A percentile compares a stretch with the other conserved stretches of the same genome.
Conservation (phyloP, 345 rosid species). For the Abelmoschus esculentus region DNA sequence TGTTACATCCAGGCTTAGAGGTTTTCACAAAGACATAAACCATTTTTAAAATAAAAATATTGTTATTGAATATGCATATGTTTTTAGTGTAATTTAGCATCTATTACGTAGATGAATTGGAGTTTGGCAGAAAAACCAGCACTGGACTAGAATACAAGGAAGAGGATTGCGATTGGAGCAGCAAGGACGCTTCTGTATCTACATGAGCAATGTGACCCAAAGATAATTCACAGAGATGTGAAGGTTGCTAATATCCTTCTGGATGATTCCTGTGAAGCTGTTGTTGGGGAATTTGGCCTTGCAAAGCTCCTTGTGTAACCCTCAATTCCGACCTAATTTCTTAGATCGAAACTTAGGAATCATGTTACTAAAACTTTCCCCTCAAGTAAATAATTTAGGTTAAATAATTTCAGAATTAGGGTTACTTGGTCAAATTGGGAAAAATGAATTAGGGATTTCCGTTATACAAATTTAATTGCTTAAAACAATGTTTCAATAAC, state of each 20-base stretch:
- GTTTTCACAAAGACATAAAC: conserved; percentile 25
- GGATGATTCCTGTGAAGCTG: conserved; percentile 74
- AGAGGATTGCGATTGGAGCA: conserved; percentile 84
- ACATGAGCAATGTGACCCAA: too few relatives aligned
- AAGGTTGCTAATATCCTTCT: conserved; percentile 88
- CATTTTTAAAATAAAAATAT: too few relatives aligned
- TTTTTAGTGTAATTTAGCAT: neutral
- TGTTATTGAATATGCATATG: neutral
- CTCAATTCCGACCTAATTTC: too few relatives aligned
- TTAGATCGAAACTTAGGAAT: too few relatives aligned
- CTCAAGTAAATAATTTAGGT: too few relatives aligned
- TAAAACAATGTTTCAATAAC: too few relatives aligned
- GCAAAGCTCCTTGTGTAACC: conserved; percentile 90
- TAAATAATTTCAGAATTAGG: too few relatives aligned
- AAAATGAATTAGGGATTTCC: too few relatives aligned
- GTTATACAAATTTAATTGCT: too few relatives aligned
- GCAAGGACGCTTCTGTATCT: conserved; percentile 82
- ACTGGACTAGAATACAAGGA: conserved; percentile 80
- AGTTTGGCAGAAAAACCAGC: conserved; percentile 58
- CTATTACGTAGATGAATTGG: neutral
- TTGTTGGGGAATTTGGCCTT: conserved; percentile 92
- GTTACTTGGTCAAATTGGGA: too few relatives aligned
- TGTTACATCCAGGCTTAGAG: conserved; percentile 87
- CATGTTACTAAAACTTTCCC: too few relatives aligned
- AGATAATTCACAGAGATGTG: too few relatives aligned